Evolutionary conservation across 176 grass and related monocot genomes (phyloP), one percentile per base, ranked within the genome.

Genomic region (Areca catechu): DNA sequence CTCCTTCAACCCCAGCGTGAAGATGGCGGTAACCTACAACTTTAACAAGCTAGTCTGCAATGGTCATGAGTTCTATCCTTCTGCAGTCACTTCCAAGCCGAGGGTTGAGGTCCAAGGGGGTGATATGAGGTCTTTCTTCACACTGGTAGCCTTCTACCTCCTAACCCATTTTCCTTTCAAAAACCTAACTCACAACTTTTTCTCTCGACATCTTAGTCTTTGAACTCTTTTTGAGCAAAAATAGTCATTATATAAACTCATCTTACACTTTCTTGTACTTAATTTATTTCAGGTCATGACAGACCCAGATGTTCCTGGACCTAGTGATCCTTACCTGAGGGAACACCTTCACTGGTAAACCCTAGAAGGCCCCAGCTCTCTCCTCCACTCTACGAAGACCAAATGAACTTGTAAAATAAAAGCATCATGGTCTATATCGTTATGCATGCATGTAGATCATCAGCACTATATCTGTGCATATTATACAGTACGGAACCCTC

Each of bases 341-440:
- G 94, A 98, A 71, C 88, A 89, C 30, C 74, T 93, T 51, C 94
- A 98, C 47, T 98, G 94, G 94, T 98, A 88, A 80, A 37, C 62
- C 37, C 60, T 25, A 23, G 5, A 63, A 0, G 15, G 14, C 5
- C 19, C 48, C 2, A n/a, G n/a, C 0, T 48, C 37, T 62, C 28
- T n/a, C 5, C 24, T 37, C 9, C 34, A 37, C 34, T 12, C 34
- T 37, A 12, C 7, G 34, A 37, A 37, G 7, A 12, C 9, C 34
- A 37, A 12, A 10, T 37, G 34, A 37, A 12, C 4, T 2, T 37
- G 34, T 12, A 37, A 37, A 12, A 9, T 12, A 37, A 37, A 37
- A 37, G 34, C 34, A 37, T 9, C 34, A 37, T 37, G 20, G 25
- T 24, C 62, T 58, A 25, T 12, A 49, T 24, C 49, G 58, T 66